phyloP scores from a whole-genome alignment of 148 eudicot genomes.

The Persicaria tinctoria region DNA sequence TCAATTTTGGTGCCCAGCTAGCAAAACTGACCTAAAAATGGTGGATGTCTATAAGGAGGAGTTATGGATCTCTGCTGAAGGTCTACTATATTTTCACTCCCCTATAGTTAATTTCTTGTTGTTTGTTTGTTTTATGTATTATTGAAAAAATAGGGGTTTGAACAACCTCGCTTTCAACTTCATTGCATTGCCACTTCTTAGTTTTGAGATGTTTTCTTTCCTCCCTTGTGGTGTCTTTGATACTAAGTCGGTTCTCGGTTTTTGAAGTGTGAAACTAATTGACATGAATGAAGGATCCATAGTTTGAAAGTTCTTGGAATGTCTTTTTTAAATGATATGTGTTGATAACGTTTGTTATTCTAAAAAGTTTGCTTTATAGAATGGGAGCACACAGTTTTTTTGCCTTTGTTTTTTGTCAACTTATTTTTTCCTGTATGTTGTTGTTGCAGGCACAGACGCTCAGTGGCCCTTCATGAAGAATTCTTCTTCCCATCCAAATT shows the following conservation, averaged over 20 bases:
- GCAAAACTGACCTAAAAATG: background rate
- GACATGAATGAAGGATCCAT: background rate
- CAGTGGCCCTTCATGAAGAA: conserved; percentile 10
- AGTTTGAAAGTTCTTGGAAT: background rate
- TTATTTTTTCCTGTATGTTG: background rate
- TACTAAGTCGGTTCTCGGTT: background rate
- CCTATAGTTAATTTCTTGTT: background rate
- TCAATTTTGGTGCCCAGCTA: background rate
- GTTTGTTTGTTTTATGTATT: background rate
- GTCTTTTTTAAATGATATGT: background rate
- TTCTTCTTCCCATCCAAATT: conserved; percentile 3
- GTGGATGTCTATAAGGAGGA: background rate
- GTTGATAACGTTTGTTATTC: no score
- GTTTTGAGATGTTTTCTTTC: background rate
- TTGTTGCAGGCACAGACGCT: background rate
- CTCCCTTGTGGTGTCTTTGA: background rate
- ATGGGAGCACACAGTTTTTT: background rate
- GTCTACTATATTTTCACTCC: background rate
- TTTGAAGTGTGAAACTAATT: background rate
- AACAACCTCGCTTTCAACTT: background rate
- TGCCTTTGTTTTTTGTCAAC: background rate
- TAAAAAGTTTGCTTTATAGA: background rate
- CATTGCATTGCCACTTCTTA: background rate
- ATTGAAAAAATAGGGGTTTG: background rate
- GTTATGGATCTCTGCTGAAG: background rate